These are phyloP conservation scores for Aureobasidium sp. DNA, from an alignment of 2,329 filamentous ascomycete species.

Conservation along the genomic window DNA sequence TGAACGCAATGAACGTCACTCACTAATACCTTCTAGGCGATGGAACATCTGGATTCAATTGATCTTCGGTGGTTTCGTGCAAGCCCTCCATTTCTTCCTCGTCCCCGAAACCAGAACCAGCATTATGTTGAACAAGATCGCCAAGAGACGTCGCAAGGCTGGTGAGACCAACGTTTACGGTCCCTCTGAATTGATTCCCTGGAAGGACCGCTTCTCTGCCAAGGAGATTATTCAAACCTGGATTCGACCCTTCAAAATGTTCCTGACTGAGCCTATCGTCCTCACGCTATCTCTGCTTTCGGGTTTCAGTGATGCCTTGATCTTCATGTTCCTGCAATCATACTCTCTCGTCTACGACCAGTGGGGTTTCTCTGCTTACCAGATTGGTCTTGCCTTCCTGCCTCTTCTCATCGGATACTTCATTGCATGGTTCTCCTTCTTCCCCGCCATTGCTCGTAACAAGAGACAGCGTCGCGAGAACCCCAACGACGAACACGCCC, in stretches of 20 bases:
- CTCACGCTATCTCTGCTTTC: conserved; percentile 63
- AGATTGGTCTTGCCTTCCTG: conserved; percentile 57
- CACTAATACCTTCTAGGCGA: conserved; percentile 27
- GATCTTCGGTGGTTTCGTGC: conserved; percentile 67
- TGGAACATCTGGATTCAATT: conserved; percentile 87
- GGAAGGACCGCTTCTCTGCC: conserved; percentile 34
- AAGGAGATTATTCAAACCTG: conserved; percentile 49
- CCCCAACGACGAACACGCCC: conserved; percentile 47
- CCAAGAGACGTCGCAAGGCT: conserved; percentile 62
- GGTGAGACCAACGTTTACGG: conserved; percentile 62
- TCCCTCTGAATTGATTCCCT: conserved; percentile 60
- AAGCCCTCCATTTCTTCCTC: conserved; percentile 50
- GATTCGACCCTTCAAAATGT: conserved; percentile 68
- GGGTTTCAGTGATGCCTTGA: conserved; percentile 68
- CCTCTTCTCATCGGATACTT: conserved; percentile 63
- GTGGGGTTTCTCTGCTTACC: conserved; percentile 56
- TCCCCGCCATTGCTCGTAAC: conserved; percentile 50
- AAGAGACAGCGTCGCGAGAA: conserved; percentile 39
- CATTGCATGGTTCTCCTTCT: conserved; percentile 55
- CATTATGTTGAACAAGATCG: conserved; percentile 71
- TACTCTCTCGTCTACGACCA: conserved; percentile 63
- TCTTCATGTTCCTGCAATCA: conserved; percentile 75
- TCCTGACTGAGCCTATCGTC: conserved; percentile 69
- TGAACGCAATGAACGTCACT: too few relatives aligned
- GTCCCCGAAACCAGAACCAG: conserved; percentile 78